Conservation (phyloP, 2,329 filamentous ascomycete species). For the Aspergillus intermedius region DNA sequence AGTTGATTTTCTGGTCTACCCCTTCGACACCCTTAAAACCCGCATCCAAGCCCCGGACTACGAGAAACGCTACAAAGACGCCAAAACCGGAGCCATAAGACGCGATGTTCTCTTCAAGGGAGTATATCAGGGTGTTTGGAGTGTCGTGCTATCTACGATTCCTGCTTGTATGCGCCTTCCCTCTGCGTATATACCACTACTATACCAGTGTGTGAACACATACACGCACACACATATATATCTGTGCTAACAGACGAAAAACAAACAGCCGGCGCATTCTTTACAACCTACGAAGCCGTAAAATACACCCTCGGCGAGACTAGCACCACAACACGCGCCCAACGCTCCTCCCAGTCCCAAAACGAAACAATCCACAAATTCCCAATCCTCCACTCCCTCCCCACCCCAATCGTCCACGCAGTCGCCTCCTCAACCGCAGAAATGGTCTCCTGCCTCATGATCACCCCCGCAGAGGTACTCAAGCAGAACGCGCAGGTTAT, state of each 20-base stretch:
- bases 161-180: conserved; percentile 59
- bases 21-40: conserved; percentile 84
- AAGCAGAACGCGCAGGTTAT: conserved; percentile 94
- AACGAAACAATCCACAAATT: conserved; percentile 1
- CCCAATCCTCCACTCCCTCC: conserved; percentile 43
- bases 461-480: conserved; percentile 83
- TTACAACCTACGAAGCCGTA: conserved; percentile 77
- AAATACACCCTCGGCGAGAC: conserved; percentile 58
- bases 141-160: conserved; percentile 77
- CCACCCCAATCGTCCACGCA: conserved; percentile 64
- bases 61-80: conserved; percentile 57
- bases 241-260: background rate
- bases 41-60: conserved; percentile 75
- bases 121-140: conserved; percentile 80
- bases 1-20: conserved; percentile 79
- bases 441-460: conserved; percentile 75
- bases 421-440: conserved; percentile 70
- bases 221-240: conserved; percentile 3
- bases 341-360: conserved; percentile 6
- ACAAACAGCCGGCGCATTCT: conserved; percentile 68
- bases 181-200: background rate
- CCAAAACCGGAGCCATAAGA: conserved; percentile 48
- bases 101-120: conserved; percentile 59
- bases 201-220: background rate
- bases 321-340: conserved; percentile 17